Evolutionary conservation across 2,329 filamentous ascomycete species (phyloP).

Genomic region (Paecilomyces niveus): DNA sequence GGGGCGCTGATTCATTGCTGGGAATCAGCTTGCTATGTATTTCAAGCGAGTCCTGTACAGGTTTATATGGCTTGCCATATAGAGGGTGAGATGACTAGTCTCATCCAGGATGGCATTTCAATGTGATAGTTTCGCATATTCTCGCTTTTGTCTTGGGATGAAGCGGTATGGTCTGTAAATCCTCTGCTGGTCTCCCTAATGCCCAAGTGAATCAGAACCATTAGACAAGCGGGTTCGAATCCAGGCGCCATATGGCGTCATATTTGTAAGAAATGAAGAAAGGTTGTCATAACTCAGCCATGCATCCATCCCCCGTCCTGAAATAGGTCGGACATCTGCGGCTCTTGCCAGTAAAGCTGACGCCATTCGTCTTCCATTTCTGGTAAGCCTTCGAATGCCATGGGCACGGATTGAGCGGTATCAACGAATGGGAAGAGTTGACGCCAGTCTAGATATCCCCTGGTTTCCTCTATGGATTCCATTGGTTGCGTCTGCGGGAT

Average conservation of each 20-base stretch:
- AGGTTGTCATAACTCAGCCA: slow-evolving; percentile 6
- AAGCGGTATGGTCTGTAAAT: too few relatives aligned
- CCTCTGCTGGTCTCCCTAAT: too few relatives aligned
- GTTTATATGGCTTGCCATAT: too few relatives aligned
- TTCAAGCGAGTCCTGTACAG: too few relatives aligned
- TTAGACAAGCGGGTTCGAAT: background rate
- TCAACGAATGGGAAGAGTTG: slow-evolving; percentile 36
- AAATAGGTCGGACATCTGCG: slow-evolving; percentile 34
- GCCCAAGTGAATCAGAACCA: too few relatives aligned
- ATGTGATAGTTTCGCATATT: too few relatives aligned
- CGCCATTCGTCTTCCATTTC: slow-evolving; percentile 39
- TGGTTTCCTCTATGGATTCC: slow-evolving; percentile 24
- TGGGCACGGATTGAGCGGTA: slow-evolving; percentile 28
- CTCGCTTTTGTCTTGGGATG: too few relatives aligned
- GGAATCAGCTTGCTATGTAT: too few relatives aligned
- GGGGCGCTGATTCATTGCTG: too few relatives aligned
- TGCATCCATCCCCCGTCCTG: slow-evolving; percentile 35
- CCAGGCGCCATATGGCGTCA: background rate
- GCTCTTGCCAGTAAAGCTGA: slow-evolving; percentile 39
- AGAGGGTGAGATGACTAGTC: too few relatives aligned
- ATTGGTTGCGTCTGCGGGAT: slow-evolving; percentile 15
- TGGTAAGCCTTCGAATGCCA: slow-evolving; percentile 30
- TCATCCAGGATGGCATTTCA: too few relatives aligned
- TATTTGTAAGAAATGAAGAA: too few relatives aligned
- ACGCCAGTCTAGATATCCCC: slow-evolving; percentile 34